Base-by-base conservation (phyloP, 768 basidiomycete genomes). In the Rhizopogon vinicolor region DNA sequence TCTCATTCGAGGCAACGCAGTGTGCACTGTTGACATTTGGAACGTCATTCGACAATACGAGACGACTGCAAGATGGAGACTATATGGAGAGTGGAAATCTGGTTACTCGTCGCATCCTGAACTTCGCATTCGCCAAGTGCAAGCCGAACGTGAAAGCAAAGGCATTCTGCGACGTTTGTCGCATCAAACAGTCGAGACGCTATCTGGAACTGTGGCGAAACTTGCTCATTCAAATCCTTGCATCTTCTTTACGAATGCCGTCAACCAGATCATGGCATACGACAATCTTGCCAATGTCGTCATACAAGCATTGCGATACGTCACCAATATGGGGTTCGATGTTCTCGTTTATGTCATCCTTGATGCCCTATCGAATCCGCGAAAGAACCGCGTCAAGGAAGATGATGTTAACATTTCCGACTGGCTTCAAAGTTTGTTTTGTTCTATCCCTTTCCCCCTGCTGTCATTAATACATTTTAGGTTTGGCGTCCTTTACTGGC, bases 81-180 rank as follows among this genome's bases (percentile, higher is more conserved):
- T 99, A 33, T 99, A 99, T 64, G 97, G 94, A 41, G 95, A 98
- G 74, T 98, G 97, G 97, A 89, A 88, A 69, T 74, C 74, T 44
- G 78, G 74, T 19, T 92, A 93, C 70, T 79, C 79, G 57, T 83
- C 83, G 14, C 85, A 93, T 72, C 84, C 91, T 18, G 89, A 91
- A 66, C 79, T 96, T 43, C 81, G 81, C 31, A 83, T 93, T 50
- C 90, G 89, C 41, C 76, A 83, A 55, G 86, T 89, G 5, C 89
- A 95, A 64, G 89, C 90, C 41, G 89, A 94, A 52, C 78, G 89
- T 35, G 93, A 97, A 64, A 84, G 91, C 14, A 97, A 97, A 66
- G 86, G 85, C 42, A 87, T 97, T 62, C 74, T 99, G 48, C 86
- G 93, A 46, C 86, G 97, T 8, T 79, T 98, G 43, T 90, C 91